A percentile compares a stretch with the other conserved stretches of the same genome.
These are phyloP conservation scores for Scheffersomyces spartinae DNA, from an alignment of 805 yeast species.

Conservation along the genomic window DNA sequence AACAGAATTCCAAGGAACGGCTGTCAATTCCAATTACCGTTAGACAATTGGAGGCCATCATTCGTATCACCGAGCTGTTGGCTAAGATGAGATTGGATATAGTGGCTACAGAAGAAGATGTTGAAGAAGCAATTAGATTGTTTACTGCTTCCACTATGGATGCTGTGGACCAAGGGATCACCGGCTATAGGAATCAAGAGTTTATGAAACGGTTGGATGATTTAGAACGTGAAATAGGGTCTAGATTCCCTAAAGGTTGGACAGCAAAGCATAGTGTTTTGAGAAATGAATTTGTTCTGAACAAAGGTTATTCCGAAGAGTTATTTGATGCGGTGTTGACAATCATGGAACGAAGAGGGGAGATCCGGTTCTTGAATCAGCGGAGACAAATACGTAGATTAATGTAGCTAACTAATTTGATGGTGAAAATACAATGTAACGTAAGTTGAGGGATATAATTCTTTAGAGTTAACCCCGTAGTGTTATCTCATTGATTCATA, in stretches of 20 bases:
- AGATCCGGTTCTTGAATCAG: slow-evolving; percentile 81
- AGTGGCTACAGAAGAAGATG: slow-evolving; percentile 79
- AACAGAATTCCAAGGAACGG: slow-evolving; percentile 71
- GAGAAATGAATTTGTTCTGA: slow-evolving; percentile 68
- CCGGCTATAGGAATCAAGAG: slow-evolving; percentile 40
- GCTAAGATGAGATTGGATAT: slow-evolving; percentile 82
- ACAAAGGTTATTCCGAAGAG: slow-evolving; percentile 47
- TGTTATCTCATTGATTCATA: too few species aligned
- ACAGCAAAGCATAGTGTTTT: slow-evolving; percentile 80
- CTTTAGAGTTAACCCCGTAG: too few species aligned
- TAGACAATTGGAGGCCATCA: slow-evolving; percentile 94
- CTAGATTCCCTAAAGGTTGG: slow-evolving; percentile 94
- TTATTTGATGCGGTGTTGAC: slow-evolving; percentile 77
- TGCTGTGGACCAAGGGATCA: slow-evolving; percentile 67
- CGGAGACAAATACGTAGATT: too few species aligned
- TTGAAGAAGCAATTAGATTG: slow-evolving; percentile 87
- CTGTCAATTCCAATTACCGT: slow-evolving; percentile 95
- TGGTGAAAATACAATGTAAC: too few species aligned
- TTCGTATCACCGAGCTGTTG: slow-evolving; percentile 87
- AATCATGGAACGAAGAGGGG: slow-evolving; percentile 76
- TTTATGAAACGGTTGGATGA: slow-evolving; percentile 59
- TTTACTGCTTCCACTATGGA: slow-evolving; percentile 97
- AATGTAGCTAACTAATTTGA: too few species aligned
- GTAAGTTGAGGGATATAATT: too few species aligned
- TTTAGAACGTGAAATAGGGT: slow-evolving; percentile 76